phyloP scores from a whole-genome alignment of 1,284 basidiomycete species.

The Microbotryum violaceum region DNA sequence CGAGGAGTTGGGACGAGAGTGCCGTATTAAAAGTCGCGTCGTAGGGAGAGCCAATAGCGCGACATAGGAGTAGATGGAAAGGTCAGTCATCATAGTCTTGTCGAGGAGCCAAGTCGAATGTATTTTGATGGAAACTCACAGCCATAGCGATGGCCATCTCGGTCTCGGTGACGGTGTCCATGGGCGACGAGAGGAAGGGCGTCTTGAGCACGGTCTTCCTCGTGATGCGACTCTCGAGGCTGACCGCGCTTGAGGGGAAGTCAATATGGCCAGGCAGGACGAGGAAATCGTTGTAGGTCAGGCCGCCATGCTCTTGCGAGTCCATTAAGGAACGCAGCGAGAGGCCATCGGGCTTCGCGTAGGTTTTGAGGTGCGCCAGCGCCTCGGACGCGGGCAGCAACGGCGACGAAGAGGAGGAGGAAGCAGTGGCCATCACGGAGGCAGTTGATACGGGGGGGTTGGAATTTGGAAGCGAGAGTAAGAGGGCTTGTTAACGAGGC shows the following conservation, averaged over 20 bases:
- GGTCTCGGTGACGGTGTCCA: conserved; percentile 98
- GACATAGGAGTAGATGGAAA: too few species aligned
- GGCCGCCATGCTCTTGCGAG: conserved; percentile 76
- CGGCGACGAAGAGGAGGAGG: too few species aligned
- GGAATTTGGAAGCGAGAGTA: too few species aligned
- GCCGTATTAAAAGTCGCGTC: too few species aligned
- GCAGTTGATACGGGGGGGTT: too few species aligned
- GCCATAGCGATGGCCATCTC: conserved; percentile 97
- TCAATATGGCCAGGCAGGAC: conserved; percentile 83
- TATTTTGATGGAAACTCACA: conserved; percentile 46
- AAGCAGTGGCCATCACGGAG: too few species aligned
- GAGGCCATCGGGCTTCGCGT: conserved; percentile 75
- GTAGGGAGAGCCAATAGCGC: too few species aligned
- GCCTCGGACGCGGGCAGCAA: conserved; percentile 44
- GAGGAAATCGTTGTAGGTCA: conserved; percentile 69
- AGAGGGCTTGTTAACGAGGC: too few species aligned
- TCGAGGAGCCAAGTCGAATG: too few species aligned
- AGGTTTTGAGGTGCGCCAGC: conserved; percentile 63
- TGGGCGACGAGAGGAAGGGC: conserved; percentile 94
- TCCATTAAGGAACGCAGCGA: conserved; percentile 82
- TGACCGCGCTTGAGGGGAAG: conserved; percentile 75
- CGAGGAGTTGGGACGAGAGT: background rate
- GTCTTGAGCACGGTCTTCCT: conserved; percentile 80
- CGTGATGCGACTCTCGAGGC: conserved; percentile 79
- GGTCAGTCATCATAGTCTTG: too few species aligned